Evolutionary conservation across 1,284 basidiomycete species (phyloP).

Genomic region (Apiotrichum brassicae): DNA sequence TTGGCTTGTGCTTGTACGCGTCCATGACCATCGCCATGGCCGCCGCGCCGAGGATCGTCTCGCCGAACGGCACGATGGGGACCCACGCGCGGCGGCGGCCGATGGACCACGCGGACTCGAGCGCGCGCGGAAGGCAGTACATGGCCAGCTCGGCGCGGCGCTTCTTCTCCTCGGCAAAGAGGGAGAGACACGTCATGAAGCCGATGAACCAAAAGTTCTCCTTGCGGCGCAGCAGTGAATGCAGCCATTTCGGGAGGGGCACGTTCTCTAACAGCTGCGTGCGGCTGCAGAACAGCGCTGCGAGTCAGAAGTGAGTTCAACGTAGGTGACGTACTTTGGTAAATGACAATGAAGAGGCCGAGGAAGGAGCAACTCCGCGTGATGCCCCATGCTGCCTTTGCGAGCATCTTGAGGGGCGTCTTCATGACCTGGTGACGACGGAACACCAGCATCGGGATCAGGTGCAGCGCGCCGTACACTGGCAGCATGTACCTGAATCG

Average conservation of each 20-base stretch:
- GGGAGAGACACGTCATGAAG: conserved; percentile 65
- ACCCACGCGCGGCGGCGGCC: conserved; percentile 70
- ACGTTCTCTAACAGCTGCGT: conserved; percentile 49
- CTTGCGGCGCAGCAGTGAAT: conserved; percentile 59
- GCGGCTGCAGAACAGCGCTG: conserved; percentile 60
- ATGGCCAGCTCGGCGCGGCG: conserved; percentile 58
- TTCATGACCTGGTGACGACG: conserved; percentile 50
- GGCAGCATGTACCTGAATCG: conserved; percentile 74
- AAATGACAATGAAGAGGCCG: conserved; percentile 75
- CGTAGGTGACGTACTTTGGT: conserved; percentile 69
- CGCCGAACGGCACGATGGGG: conserved; percentile 60
- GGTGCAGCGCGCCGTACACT: conserved; percentile 80
- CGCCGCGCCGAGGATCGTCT: conserved; percentile 59
- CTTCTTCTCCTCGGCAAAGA: conserved; percentile 76
- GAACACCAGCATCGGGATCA: conserved; percentile 77
- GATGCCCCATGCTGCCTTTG: conserved; percentile 65
- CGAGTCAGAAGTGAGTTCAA: background rate
- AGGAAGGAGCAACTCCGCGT: conserved; percentile 82
- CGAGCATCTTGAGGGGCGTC: conserved; percentile 60
- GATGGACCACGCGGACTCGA: conserved; percentile 81
- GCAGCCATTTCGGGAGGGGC: conserved; percentile 50
- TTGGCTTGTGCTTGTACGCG: conserved; percentile 68
- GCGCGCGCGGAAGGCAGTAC: conserved; percentile 87
- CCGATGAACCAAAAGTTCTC: conserved; percentile 71
- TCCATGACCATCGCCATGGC: conserved; percentile 91